phyloP scores from a whole-genome alignment of 148 eudicot genomes.

The Oxyria digyna region DNA sequence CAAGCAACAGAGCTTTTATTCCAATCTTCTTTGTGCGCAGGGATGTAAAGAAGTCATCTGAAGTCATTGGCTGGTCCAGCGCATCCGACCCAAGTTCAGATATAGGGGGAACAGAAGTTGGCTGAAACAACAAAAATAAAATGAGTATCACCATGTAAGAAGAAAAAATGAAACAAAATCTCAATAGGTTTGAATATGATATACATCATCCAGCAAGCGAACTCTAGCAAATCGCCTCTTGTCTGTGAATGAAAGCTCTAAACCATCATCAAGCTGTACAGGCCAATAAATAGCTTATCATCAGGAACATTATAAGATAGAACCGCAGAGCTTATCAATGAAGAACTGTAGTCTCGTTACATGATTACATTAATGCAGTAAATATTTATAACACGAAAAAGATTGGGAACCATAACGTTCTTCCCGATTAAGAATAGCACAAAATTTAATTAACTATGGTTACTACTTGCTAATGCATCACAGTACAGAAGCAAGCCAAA shows the following conservation, averaged over 20 bases:
- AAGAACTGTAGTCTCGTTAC: neutral
- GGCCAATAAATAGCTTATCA: neutral
- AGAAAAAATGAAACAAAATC: neutral
- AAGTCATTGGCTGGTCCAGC: slow-evolving; percentile 59
- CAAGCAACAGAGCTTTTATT: slow-evolving; percentile 84
- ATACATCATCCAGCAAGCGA: slow-evolving; percentile 73
- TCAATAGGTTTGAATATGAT: neutral
- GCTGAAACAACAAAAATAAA: slow-evolving; percentile 31
- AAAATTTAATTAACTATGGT: neutral
- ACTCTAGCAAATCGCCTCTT: slow-evolving; percentile 97
- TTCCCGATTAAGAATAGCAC: neutral
- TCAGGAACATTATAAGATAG: neutral
- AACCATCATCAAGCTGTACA: slow-evolving; percentile 79
- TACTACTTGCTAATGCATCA: neutral
- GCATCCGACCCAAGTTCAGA: slow-evolving; percentile 99
- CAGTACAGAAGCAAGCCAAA: neutral
- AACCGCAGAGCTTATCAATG: neutral
- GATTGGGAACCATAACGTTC: neutral
- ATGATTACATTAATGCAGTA: neutral
- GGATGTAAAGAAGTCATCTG: slow-evolving; percentile 43
- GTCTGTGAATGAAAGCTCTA: slow-evolving; percentile 94
- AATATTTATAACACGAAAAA: neutral
- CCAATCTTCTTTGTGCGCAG: slow-evolving; percentile 70
- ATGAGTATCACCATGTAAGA: neutral
- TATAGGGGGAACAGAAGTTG: slow-evolving; percentile 65